Evolutionary conservation across 2,329 filamentous ascomycete species (phyloP), one percentile per base, ranked within the genome.

Genomic region (Ascochyta fabae): DNA sequence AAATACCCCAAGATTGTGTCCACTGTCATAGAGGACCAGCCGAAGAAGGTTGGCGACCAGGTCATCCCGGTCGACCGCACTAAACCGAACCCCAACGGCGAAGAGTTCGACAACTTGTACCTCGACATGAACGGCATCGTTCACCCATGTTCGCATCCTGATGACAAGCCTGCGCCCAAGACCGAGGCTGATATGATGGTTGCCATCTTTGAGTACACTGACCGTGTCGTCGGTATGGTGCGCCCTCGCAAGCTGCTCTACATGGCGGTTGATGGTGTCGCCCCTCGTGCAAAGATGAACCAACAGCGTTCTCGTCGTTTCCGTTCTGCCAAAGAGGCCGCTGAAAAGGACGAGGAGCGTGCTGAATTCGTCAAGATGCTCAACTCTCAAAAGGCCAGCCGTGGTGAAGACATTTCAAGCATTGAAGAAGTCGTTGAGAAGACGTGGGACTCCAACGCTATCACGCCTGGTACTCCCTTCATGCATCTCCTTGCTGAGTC

Each of bases 161-260:
- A 99, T 76, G 94, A 98, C 71, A 87, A 87, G 60, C 92, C 95
- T 2, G 87, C 95, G 4, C 95, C 95, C 10, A 90, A 89, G 70
- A 94, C 95, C 58, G 95, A 99, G 80, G 92, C 96, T 75, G 95
- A 98, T 79, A 99, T 99, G 95, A 99, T 99, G 95, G 76, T 97
- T 68, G 96, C 96, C 72, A 88, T 99, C 59, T 99, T 99, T 82
- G 91, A 89, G 73, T 99, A 99, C 78, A 99, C 95, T n/a, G 93
- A 99, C 73, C 89, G 95, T 57, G 93, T 99, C 23, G 91, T 99
- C 64, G 97, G 96, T 75, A 99, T 99, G 94, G 94, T 96, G 63
- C 90, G 95, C 58, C 95, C 95, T 9, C 88, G 95, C 67, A 98
- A 97, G 79, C 80, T 99, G 44, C 84, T 99, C 52, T 95, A 98